These are phyloP conservation scores for Agrostemma githago DNA, from an alignment of 148 eudicot species.

Conservation along the genomic window DNA sequence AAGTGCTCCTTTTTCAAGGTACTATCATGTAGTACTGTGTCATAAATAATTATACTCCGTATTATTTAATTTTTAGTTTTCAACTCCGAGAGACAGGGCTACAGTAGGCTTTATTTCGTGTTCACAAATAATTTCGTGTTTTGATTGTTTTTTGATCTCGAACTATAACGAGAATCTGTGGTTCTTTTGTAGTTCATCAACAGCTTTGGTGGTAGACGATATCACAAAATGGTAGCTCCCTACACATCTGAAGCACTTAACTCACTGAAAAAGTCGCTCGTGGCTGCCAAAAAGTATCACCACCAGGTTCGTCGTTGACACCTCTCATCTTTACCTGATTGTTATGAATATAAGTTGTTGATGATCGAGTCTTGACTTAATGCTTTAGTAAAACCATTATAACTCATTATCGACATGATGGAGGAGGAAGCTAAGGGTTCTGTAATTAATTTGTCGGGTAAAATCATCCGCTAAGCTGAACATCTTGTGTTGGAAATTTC, in stretches of 20 bases:
- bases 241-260: constrained; percentile 38
- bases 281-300: constrained; percentile 56
- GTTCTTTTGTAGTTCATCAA: constrained; percentile 39
- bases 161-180: constrained; percentile 8
- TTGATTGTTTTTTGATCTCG: neutral
- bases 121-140: no score
- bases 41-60: no score
- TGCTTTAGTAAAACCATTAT: neutral
- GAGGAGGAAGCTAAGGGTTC: no score
- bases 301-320: constrained; percentile 48
- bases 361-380: neutral
- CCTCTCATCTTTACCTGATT: neutral
- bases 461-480: neutral
- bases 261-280: constrained; percentile 30
- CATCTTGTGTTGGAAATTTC: neutral
- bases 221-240: constrained; percentile 21
- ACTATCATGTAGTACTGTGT: constrained; percentile 6
- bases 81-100: neutral
- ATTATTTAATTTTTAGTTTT: no score
- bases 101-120: neutral
- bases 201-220: constrained; percentile 24
- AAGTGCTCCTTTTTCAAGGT: constrained; percentile 68
- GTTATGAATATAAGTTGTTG: neutral
- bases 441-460: neutral
- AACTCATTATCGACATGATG: neutral